Percentiles rank a stretch among this genome's conserved stretches.
Evolutionary conservation across 2,329 filamentous ascomycete species (phyloP).

Genomic region (Biscogniauxia sp.): DNA sequence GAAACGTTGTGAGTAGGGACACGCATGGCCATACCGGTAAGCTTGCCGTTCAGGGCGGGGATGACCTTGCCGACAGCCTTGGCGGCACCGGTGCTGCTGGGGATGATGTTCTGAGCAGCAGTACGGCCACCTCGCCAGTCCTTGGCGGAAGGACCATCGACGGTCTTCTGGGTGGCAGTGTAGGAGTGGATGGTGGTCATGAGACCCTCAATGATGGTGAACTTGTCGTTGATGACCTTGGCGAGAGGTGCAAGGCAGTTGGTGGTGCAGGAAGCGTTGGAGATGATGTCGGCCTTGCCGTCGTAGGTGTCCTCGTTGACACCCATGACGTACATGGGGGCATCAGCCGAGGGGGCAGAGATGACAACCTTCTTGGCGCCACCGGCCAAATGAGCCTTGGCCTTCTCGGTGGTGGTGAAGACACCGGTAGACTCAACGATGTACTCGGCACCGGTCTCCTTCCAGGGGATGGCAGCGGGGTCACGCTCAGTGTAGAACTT

Average conservation of each 20-base stretch:
- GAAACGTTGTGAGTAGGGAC: conserved; percentile 98
- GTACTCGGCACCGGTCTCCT: conserved; percentile 83
- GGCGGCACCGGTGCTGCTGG: conserved; percentile 96
- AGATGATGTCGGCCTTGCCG: conserved; percentile 87
- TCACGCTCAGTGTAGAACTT: conserved; percentile 93
- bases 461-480: conserved; percentile 88
- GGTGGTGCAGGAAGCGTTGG: conserved; percentile 99
- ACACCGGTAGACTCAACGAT: conserved; percentile 97
- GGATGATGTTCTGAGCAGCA: conserved; percentile 99
- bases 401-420: conserved; percentile 98
- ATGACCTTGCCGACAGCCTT: conserved; percentile 99
- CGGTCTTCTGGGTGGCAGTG: conserved; percentile 99
- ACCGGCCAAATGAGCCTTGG: conserved; percentile 87
- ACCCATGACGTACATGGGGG: conserved; percentile 99
- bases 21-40: conserved; percentile 99
- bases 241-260: conserved; percentile 99
- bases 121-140: conserved; percentile 99
- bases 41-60: conserved; percentile 96
- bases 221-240: conserved; percentile 99
- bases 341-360: conserved; percentile 89
- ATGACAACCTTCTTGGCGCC: conserved; percentile 98
- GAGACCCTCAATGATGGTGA: conserved; percentile 93
- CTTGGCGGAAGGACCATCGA: conserved; percentile 96
- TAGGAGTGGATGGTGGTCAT: conserved; percentile 99
- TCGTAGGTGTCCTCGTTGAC: conserved; percentile 97